Evolutionary conservation across 2,329 filamentous ascomycete species (phyloP), one percentile per base, ranked within the genome.

Genomic region (Aureobasidium melanogenum): DNA sequence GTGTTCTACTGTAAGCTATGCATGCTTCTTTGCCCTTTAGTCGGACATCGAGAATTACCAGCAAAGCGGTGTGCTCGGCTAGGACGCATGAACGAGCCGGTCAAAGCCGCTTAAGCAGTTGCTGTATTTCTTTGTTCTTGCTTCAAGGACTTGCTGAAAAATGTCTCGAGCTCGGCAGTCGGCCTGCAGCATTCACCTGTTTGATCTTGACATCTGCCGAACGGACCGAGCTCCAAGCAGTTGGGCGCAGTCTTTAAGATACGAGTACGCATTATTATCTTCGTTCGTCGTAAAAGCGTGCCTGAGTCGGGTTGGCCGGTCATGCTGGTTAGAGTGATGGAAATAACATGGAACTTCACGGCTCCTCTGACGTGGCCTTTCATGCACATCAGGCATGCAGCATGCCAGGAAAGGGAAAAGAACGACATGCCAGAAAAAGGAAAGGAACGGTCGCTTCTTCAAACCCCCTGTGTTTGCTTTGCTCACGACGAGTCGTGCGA

Each of bases 401-500:
- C 51, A 30, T 34, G 39, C 51, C 32, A 56, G n/a, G 24, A 56
- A 44, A 56, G 22, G 39, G 26, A 32, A 38, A 51, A 8, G 14
- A 17, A 55, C 44, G 38, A 3, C 28, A 28, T 34, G 3, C 19
- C 34, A 9, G n/a, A 32, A 56, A 44, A 56, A 19, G 39, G 26
- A 32, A 38, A 51, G 15, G 14, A 17, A 55, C 44, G 38, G 6
- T 54, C 50, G 50, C 50, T 59, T 59, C 30, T 15, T 50, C 44
- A 39, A 28, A 38, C 34, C 43, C 55, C 43, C 43, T 32, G 32
- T 59, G 32, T 39, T 59, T 59, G 43, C 44, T 59, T 59, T 59
- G 54, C 38, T 57, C 22, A 9, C 41, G 30, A 26, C 38, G 39
- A 46, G 26, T n/a, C 28, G n/a, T 12, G 26, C 19, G 43, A 43